These are phyloP conservation scores for Cyclostephanos tholiformis DNA, from an alignment of 108 stramenopile species.

Conservation along the genomic window DNA sequence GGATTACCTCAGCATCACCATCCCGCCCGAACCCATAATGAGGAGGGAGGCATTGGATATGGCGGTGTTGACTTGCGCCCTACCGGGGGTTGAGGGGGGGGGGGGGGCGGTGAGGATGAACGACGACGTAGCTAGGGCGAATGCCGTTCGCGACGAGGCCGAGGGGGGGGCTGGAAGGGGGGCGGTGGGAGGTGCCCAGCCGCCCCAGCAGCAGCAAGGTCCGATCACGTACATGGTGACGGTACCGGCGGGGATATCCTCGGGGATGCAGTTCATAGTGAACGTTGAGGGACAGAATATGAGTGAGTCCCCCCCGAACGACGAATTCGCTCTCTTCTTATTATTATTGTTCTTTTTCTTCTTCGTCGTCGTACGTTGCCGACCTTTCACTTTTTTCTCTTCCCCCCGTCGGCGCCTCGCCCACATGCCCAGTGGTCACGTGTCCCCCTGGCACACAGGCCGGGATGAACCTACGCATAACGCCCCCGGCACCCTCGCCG, in stretches of 20 bases:
- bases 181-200: neutral
- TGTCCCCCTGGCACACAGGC: conserved; percentile 82
- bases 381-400: too few species aligned
- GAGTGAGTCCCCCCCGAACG: conserved; percentile 41
- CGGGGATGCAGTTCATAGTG: conserved; percentile 86
- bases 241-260: conserved; percentile 74
- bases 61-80: conserved; percentile 65
- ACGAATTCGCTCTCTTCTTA: too few species aligned
- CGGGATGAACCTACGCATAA: conserved; percentile 80
- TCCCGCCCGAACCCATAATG: conserved; percentile 74
- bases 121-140: conserved; percentile 55
- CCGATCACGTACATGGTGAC: conserved; percentile 83
- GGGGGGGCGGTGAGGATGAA: conserved; percentile 73
- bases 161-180: neutral
- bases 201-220: conserved; percentile 12
- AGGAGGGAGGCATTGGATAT: conserved; percentile 51
- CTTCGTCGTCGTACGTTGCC: too few species aligned
- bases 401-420: neutral
- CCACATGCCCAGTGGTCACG: conserved; percentile 46
- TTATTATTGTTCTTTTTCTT: too few species aligned
- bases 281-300: conserved; percentile 80
- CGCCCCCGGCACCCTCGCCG: conserved; percentile 59
- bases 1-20: conserved; percentile 76
- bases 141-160: conserved; percentile 19
- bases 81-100: conserved; percentile 45